Evolutionary conservation across 2,329 filamentous ascomycete genomes (phyloP).

Genomic region (Tolypocladium nubicola): DNA sequence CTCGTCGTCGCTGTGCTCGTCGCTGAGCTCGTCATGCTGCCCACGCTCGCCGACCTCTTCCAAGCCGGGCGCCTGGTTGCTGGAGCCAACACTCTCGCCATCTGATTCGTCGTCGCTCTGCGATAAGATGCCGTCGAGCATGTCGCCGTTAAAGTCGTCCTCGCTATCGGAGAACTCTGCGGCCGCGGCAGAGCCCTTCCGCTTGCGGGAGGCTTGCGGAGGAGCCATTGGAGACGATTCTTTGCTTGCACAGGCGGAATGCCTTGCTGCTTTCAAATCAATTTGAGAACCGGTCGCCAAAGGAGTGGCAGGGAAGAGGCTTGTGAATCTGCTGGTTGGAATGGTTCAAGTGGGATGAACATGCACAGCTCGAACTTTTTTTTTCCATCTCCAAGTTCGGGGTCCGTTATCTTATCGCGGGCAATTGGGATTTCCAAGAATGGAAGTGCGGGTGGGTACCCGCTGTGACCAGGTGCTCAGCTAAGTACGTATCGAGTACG

Average conservation of each 20-base stretch:
- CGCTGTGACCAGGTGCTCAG: neutral
- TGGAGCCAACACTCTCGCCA: slow-evolving; percentile 10
- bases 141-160: slow-evolving; percentile 46
- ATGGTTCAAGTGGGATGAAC: neutral
- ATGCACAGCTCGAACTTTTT: neutral
- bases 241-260: neutral
- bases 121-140: slow-evolving; percentile 45
- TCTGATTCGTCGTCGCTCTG: slow-evolving; percentile 30
- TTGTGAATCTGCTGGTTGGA: neutral
- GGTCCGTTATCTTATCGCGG: neutral
- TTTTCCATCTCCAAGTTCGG: neutral
- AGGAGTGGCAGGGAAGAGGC: neutral
- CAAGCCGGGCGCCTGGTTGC: slow-evolving; percentile 6
- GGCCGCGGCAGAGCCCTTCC: slow-evolving; percentile 51
- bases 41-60: neutral
- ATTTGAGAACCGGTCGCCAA: neutral
- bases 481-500: too few species aligned
- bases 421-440: neutral
- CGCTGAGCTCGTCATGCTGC: slow-evolving; percentile 16
- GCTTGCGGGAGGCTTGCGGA: slow-evolving; percentile 37
- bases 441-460: neutral
- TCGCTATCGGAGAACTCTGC: slow-evolving; percentile 36
- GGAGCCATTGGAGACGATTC: slow-evolving; percentile 4
- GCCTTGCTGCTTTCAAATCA: neutral
- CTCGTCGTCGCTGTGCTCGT: slow-evolving; percentile 19